Base-by-base conservation (phyloP, 352 stramenopile genomes). In the Globisporangium megalacanthum region DNA sequence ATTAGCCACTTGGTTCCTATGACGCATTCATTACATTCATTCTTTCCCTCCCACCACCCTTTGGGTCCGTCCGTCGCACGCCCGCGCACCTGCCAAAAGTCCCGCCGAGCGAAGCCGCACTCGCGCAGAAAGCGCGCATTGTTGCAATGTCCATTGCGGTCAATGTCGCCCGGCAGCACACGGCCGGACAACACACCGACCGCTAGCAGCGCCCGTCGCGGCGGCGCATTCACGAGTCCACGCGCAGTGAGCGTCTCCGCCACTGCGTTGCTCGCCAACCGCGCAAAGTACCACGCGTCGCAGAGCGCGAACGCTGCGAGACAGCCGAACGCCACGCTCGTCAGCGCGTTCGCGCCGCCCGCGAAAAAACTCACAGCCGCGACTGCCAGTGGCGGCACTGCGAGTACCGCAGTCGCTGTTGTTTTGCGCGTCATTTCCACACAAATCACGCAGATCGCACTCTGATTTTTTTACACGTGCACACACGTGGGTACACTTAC, bases 121-220 rank as follows among this genome's bases (percentile, higher is more conserved):
- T 92, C 86, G n/a, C 86, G 79, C 47, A 95, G 58, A 61, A 88
- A 92, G 22, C 86, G 70, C 50, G 86, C 79, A 41, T 95, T 95
- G 64, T 93, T 95, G 66, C 68, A 95, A 58, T 95, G 86, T 4
- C 77, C 83, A 50, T 95, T 95, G 47, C 86, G 83, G 58, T 95
- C 86, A 44, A 95, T 86, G 46, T 94, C 83, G 25, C 66, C 76
- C 17, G 86, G 69, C 42, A 63, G 49, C 10, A 95, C 64, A 35
- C 76, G 68, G 0, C 76, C 80, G 2, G 60, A 39, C 14, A 88
- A 47, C n/a, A 64, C 59, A 58, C 79, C 88, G 14, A 62, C 54
- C 0, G 70, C 77, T 35, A 94, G 84, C 37, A 95, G 63, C 29
- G 72, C 63, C 8, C 70, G 62, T 17, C 63, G 77, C 49, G 65